Percentiles rank a stretch among this genome's conserved stretches.
Conservation (phyloP, 345 rosid genomes). For the Turnera subulata region DNA sequence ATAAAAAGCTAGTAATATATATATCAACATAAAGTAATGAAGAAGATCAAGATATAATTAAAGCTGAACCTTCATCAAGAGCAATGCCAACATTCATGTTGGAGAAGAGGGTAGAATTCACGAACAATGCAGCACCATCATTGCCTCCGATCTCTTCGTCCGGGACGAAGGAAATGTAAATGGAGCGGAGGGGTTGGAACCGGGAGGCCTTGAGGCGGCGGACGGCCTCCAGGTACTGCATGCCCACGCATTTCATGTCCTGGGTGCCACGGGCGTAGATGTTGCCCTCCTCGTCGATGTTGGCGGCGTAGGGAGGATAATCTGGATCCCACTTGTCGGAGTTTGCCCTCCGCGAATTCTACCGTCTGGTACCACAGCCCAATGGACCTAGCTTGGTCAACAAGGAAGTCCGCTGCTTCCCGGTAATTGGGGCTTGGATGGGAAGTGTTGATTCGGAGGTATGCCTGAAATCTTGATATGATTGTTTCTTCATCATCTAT, state of each 20-base stretch:
- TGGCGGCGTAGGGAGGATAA: conserved; percentile 66
- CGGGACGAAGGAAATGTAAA: conserved; percentile 71
- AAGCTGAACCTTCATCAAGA: conserved; percentile 94
- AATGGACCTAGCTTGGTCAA: conserved; percentile 62
- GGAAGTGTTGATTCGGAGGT: conserved; percentile 83
- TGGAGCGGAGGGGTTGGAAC: conserved; percentile 59
- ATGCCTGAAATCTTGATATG: conserved; percentile 71
- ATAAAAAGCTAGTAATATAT: not conserved
- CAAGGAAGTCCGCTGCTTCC: conserved; percentile 51
- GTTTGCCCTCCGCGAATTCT: conserved; percentile 64
- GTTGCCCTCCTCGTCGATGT: conserved; percentile 58
- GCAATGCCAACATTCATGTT: conserved; percentile 63
- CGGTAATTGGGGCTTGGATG: conserved; percentile 74
- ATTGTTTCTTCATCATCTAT: no score
- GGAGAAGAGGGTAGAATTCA: conserved; percentile 49
- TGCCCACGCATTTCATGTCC: conserved; percentile 98
- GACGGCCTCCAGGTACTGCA: conserved; percentile 88
- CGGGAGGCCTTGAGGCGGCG: conserved; percentile 59
- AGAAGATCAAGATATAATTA: no score
- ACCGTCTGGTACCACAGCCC: conserved; percentile 54
- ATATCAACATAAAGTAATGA: not conserved
- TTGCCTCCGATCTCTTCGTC: conserved; percentile 96
- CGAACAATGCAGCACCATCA: conserved; percentile 78
- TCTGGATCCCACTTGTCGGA: no score
- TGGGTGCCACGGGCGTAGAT: conserved; percentile 88